Percentiles rank a stretch among this genome's conserved stretches.
Evolutionary conservation across 2,329 filamentous ascomycete genomes (phyloP).

Genomic region (Verticillium nubilum): DNA sequence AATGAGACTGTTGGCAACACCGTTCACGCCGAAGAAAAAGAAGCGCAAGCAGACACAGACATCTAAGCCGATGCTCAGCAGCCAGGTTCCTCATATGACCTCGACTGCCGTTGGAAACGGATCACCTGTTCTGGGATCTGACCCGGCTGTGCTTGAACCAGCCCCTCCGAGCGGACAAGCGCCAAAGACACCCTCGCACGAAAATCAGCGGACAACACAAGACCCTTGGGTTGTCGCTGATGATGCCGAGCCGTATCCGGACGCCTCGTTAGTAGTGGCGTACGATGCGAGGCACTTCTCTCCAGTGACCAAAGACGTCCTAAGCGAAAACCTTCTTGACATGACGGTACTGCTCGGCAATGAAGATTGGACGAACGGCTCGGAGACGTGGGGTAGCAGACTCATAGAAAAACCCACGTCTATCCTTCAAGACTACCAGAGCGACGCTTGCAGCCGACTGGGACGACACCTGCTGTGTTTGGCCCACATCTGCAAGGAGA

Average conservation of each 20-base stretch:
- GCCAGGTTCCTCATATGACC: neutral
- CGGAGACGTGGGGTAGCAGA: neutral
- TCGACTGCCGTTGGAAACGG: neutral
- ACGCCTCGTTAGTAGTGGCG: neutral
- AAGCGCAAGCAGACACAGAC: neutral
- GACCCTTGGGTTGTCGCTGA: neutral
- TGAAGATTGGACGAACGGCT: neutral
- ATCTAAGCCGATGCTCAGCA: neutral
- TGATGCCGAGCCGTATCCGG: neutral
- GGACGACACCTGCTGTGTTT: neutral
- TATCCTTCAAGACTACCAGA: neutral
- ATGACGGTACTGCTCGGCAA: neutral
- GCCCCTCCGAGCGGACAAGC: neutral
- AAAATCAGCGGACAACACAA: neutral
- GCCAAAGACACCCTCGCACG: neutral
- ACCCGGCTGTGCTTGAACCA: neutral
- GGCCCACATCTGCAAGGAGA: neutral
- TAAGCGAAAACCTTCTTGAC: neutral
- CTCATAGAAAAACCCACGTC: neutral
- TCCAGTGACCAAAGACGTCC: neutral
- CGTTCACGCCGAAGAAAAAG: neutral
- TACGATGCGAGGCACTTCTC: neutral
- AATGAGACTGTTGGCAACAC: neutral
- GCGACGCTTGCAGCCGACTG: neutral
- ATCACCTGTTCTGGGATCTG: neutral